Evolutionary conservation across 1,139 yeast species (phyloP), one percentile per base, ranked within the genome.

Genomic region (Geotrichum fermentans): DNA sequence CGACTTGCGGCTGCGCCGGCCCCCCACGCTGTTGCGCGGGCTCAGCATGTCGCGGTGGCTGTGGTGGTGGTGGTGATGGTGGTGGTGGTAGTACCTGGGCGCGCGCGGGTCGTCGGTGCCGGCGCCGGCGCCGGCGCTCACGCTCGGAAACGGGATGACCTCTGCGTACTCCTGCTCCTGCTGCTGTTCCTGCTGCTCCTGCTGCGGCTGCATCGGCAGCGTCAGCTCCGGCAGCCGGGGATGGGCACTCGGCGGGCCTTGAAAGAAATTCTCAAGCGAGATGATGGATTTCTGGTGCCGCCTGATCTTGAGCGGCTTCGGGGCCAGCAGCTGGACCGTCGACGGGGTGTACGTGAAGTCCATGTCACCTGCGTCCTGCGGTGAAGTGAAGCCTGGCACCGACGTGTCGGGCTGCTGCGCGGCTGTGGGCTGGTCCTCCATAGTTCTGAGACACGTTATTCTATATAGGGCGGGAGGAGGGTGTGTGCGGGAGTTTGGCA

Each of bases 241-340:
- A 18, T 20, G 24, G 21, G 4, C 41, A 18, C 20, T 33, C 41
- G 30, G 16, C 20, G 30, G 5, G 18, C 28, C 45, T 7, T 39
- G 33, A 17, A 49, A 45, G 37, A 51, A 48, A 41, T 55, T 39
- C 37, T 56, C 56, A 17, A 56, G 47, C 14, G 59, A 54, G 33
- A 57, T 55, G 30, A 56, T 51, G 7, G 58, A 54, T 37, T 52
- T 52, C 36, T 58, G 59, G 24, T 57, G 55, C 11, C 56, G 52
- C 26, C 58, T 35, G 3, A 57, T 56, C 41, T 58, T 57, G 34
- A 58, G 47, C 7, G 61, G 61, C 33, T 52, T 47, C 8, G 61
- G 61, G 3, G 61, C 61, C 16, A 58, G 36, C 13, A 47, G 41
- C 20, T 29, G 21, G 10, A 17, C 37, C 17, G 43, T 14, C 28